Evolutionary conservation across 1,284 basidiomycete species (phyloP), one percentile per base, ranked within the genome.

Genomic region (Cerioporus squamosus): DNA sequence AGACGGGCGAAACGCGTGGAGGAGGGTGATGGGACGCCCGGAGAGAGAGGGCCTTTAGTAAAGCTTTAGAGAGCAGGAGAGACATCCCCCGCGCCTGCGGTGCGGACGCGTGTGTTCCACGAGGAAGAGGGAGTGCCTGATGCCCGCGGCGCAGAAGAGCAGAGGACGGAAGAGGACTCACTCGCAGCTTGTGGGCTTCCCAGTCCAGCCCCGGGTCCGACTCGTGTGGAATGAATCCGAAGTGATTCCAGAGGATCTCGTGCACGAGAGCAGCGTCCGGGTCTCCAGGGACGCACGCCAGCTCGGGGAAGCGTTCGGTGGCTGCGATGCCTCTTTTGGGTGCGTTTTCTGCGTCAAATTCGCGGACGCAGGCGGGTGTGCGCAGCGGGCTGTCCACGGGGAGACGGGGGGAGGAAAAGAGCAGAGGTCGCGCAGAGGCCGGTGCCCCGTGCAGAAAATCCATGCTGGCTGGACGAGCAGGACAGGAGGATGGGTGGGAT

Each of bases 191-290:
- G 55, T 62, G 55, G 24, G 46, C 50, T 53, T 61, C 55, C 40
- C 55, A 55, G 57, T 58, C 57, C 42, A 64, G 60, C 29, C 56
- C 53, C 48, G 55, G 55, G 36, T 47, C 53, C 48, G 55, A 55
- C 36, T 47, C 53, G 62, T 45, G 48, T n/a, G 59, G 60, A 60
- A 62, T 57, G 60, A 64, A 62, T 48, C 63, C 63, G 57, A 64
- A 64, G 58, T 58, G 60, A 53, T 57, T 33, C 56, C 55, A 56
- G 24, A 64, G 63, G 46, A 64, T 64, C 29, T 55, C 53, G 40
- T 58, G 55, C 36, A 53, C 60, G 29, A 54, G 46, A 17, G 44
- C 46, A 18, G 24, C 42, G 33, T 51, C 54, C 18, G 49, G 24
- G 53, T 63, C 46, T 18, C 51, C 33, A 49, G 57, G 54, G 42